Conservation (phyloP, 2,329 filamentous ascomycete species). For the Fusarium sp. region DNA sequence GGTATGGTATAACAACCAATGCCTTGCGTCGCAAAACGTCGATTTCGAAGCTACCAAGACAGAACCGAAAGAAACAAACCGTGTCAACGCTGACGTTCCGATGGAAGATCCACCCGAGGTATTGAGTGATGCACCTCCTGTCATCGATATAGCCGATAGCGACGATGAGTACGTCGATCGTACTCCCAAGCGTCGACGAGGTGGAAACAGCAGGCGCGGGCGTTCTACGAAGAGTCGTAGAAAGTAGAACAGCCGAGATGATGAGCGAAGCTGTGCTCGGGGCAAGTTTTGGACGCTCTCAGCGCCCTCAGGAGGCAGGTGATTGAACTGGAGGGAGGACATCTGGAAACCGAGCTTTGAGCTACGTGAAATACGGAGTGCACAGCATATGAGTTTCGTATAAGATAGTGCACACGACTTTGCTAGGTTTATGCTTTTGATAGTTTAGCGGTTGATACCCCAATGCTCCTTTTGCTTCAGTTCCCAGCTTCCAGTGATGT, state of each 20-base stretch:
- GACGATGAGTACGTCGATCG: constrained; percentile 1
- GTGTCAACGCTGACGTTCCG: neutral
- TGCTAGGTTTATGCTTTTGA: neutral
- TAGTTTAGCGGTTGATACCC: neutral
- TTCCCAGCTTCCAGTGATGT: neutral
- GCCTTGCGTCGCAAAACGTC: constrained; percentile 39
- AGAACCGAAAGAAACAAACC: neutral
- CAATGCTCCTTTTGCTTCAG: neutral
- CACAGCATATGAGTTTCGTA: neutral
- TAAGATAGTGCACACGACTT: neutral
- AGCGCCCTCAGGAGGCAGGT: neutral
- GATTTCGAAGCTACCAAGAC: constrained; percentile 30
- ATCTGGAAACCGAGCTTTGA: neutral
- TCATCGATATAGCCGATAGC: neutral
- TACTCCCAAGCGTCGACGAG: neutral
- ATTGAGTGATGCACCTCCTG: neutral
- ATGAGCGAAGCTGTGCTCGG: neutral
- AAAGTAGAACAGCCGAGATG: neutral
- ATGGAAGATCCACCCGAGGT: neutral
- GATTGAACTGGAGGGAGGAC: neutral
- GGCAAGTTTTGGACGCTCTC: neutral
- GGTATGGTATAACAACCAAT: constrained; percentile 32
- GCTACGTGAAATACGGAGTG: neutral
- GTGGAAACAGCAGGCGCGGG: neutral
- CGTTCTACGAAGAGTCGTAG: neutral